Evolutionary conservation across 2,329 filamentous ascomycete genomes (phyloP).

Genomic region (Exophiala calicioides): DNA sequence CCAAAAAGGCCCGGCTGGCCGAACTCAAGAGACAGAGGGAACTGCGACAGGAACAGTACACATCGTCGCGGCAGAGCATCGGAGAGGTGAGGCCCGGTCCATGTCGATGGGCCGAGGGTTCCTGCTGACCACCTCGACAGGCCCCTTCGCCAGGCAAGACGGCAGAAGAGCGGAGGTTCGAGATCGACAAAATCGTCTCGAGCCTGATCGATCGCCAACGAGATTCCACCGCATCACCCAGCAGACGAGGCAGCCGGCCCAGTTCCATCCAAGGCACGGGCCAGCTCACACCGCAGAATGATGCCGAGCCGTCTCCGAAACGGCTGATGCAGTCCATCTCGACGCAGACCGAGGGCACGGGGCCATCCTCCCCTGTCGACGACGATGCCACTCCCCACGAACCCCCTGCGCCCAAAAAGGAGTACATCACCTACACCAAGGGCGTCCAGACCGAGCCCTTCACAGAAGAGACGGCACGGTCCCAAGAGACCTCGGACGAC

Average conservation of each 20-base stretch:
- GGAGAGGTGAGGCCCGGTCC: slow-evolving; percentile 64
- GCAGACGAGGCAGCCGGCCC: slow-evolving; percentile 67
- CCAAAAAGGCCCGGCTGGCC: slow-evolving; percentile 94
- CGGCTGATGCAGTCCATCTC: slow-evolving; percentile 49
- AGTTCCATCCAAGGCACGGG: slow-evolving; percentile 83
- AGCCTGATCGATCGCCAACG: slow-evolving; percentile 73
- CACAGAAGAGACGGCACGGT: slow-evolving; percentile 48
- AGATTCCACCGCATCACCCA: slow-evolving; percentile 37
- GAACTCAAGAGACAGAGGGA: slow-evolving; percentile 93
- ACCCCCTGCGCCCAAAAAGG: slow-evolving; percentile 50
- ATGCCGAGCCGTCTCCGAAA: slow-evolving; percentile 41
- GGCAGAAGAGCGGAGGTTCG: slow-evolving; percentile 26
- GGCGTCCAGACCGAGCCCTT: slow-evolving; percentile 77
- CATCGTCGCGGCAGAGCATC: slow-evolving; percentile 66
- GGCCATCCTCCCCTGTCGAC: slow-evolving; percentile 72
- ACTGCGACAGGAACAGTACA: slow-evolving; percentile 74
- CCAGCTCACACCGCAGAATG: slow-evolving; percentile 72
- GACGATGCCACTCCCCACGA: slow-evolving; percentile 67
- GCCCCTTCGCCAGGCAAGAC: slow-evolving; percentile 26
- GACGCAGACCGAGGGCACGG: slow-evolving; percentile 72
- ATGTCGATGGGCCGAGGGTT: not conserved
- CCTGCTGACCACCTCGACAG: slow-evolving; percentile 20
- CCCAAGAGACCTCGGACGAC: slow-evolving; percentile 61
- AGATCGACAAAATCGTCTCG: slow-evolving; percentile 73
- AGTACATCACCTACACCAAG: slow-evolving; percentile 96